Conservation (phyloP, 176 grass and related monocot genomes). For the Paspalum vaginatum region DNA sequence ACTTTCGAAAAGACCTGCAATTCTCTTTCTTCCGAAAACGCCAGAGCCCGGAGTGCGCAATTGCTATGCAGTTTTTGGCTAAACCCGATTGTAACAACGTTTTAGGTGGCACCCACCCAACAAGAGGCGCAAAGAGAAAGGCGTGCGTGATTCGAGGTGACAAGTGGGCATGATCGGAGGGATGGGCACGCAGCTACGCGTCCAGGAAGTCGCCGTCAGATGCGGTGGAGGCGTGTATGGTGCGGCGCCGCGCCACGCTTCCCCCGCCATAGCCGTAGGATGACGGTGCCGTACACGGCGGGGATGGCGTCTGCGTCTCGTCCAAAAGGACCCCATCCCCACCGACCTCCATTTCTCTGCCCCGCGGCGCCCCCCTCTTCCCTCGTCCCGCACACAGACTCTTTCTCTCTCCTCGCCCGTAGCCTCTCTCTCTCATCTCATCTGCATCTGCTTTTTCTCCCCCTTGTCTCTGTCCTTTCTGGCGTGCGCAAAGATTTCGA, state of each 20-base stretch:
- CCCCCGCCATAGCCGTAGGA: conserved; percentile 24
- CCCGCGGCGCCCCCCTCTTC: not conserved
- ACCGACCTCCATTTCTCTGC: conserved; percentile 20
- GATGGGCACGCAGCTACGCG: conserved; percentile 44
- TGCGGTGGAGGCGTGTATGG: conserved; percentile 45
- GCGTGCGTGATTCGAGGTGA: not conserved
- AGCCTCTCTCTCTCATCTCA: conserved; percentile 26
- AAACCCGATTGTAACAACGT: not conserved
- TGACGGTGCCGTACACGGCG: conserved; percentile 40
- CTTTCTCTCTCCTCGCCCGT: not conserved
- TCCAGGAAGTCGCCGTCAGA: conserved; percentile 44
- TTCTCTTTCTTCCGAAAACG: too few relatives aligned
- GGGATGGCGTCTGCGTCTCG: conserved; percentile 18
- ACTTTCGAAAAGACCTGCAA: too few relatives aligned
- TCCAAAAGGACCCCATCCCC: conserved; percentile 17
- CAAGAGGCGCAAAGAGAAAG: not conserved
- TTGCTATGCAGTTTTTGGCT: not conserved
- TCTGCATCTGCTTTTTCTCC: conserved; percentile 45
- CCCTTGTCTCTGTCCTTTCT: conserved; percentile 10
- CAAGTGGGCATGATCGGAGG: conserved; percentile 39
- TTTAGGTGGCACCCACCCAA: not conserved
- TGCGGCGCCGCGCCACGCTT: conserved; percentile 36
- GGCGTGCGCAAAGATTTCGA: conserved; percentile 33
- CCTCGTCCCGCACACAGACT: conserved; percentile 25
- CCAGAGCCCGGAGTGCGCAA: too few relatives aligned